Conservation (phyloP, 345 rosid genomes). For the Citrus reticulata region DNA sequence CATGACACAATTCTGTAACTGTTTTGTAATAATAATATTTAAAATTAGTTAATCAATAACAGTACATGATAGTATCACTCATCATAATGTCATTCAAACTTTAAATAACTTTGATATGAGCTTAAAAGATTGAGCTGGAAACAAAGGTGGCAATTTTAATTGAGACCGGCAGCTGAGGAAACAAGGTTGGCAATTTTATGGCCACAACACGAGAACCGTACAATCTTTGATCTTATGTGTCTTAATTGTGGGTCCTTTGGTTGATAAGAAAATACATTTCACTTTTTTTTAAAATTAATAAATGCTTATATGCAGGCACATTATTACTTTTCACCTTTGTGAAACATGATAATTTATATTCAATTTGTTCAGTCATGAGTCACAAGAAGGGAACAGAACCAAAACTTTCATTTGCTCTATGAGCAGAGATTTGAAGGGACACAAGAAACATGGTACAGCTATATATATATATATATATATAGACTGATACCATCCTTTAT, state of each 20-base stretch:
- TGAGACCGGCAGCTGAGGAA: slow-evolving; percentile 4
- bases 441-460: slow-evolving; percentile 22
- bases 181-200: slow-evolving; percentile 4
- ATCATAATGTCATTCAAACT: too few species aligned
- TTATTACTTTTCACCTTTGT: neutral
- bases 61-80: too few species aligned
- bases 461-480: neutral
- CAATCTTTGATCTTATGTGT: neutral
- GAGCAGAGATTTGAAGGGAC: slow-evolving; percentile 20
- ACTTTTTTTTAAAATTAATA: neutral
- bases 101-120: slow-evolving; percentile 10
- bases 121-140: slow-evolving; percentile 6
- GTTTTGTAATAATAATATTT: too few species aligned
- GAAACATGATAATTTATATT: neutral
- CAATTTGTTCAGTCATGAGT: neutral
- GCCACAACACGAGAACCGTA: neutral
- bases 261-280: neutral
- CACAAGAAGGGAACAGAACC: slow-evolving; percentile 4
- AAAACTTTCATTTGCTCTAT: slow-evolving; percentile 12
- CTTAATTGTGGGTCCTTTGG: slow-evolving; percentile 1
- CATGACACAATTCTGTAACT: too few species aligned
- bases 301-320: neutral
- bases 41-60: too few species aligned
- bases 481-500: neutral
- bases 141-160: neutral